These are phyloP conservation scores for Dryas alaskensis DNA, from an alignment of 306 rosid genomes.

Conservation along the genomic window DNA sequence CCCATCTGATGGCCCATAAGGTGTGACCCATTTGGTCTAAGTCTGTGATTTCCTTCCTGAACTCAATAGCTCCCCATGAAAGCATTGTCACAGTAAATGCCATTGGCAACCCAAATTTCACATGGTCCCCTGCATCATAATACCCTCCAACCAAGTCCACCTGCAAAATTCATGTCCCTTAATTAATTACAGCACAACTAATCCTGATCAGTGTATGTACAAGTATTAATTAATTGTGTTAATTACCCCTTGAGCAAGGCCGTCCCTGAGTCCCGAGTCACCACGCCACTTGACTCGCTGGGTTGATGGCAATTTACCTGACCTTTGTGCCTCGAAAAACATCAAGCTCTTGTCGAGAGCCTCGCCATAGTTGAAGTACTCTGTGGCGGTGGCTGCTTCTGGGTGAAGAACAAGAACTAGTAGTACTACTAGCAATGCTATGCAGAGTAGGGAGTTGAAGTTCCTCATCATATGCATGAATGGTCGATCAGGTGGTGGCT, in stretches of 20 bases:
- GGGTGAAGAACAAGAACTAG: constrained; percentile 25
- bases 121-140: constrained; percentile 95
- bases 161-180: constrained; percentile 25
- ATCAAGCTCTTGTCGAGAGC: constrained; percentile 72
- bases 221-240: background rate
- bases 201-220: background rate
- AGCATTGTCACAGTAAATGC: constrained; percentile 74
- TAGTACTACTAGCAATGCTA: constrained; percentile 21
- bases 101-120: constrained; percentile 90
- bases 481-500: no score
- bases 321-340: constrained; percentile 83
- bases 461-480: constrained; percentile 30
- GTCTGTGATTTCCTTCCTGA: constrained; percentile 56
- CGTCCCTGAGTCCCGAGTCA: constrained; percentile 75
- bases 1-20: constrained; percentile 79
- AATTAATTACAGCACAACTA: background rate
- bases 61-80: constrained; percentile 82
- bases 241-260: constrained; percentile 64
- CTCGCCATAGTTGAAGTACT: constrained; percentile 49
- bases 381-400: constrained; percentile 24
- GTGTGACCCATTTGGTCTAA: constrained; percentile 56
- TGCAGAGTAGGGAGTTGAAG: constrained; percentile 7
- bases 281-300: constrained; percentile 72
- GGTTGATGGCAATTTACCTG: constrained; percentile 56
- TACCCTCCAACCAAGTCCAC: constrained; percentile 87